Base-by-base conservation (phyloP, 164 flowering plant genomes). In the Vitis riparia region DNA sequence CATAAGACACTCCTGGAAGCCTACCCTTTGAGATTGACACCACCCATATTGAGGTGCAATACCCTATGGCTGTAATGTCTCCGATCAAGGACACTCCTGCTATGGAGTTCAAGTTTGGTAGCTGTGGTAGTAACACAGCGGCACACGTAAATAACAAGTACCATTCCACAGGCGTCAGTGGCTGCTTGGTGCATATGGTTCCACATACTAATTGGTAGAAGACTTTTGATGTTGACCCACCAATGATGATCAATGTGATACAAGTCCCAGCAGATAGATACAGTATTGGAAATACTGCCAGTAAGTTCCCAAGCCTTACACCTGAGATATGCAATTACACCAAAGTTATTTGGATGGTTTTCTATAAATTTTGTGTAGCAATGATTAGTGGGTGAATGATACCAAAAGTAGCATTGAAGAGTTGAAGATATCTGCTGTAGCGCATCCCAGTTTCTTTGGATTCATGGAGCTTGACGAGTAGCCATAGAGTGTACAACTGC, bases 211-310 rank as follows among this genome's bases (percentile, higher is more conserved):
- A 76, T 16, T 80, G 62, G 68, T 73, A 85, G 78, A 94, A 87
- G 17, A 67, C 68, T 75, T 78, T 87, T 60, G 75, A 62, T 9
- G 86, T 81, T 2, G 82, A 65, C 0, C 94, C 94, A n/a, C 90
- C 96, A 52, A 84, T 76, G 67, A 88, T 79, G 68, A 88, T 75
- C 53, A 89, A 71, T 5, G 85, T 74, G 29, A 78, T 79, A 65
- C 95, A 93, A 17, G 90, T 88, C 0, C 95, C 98, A 0, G 73
- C 92, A 0, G 97, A 90, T 68, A 91, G 85, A 72, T 90, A 83
- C 84, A 83, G 66, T 8, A 87, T 78, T 0, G 98, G 94, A 17
- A 87, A 80, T 0, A 76, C 14, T 7, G 80, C 84, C 14, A 90
- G 70, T 63, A 79, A 37, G 27, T 81, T 82, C 37, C 84, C 76